Conservation (phyloP, 2,329 filamentous ascomycete genomes). For the Botrytis sinoallii region DNA sequence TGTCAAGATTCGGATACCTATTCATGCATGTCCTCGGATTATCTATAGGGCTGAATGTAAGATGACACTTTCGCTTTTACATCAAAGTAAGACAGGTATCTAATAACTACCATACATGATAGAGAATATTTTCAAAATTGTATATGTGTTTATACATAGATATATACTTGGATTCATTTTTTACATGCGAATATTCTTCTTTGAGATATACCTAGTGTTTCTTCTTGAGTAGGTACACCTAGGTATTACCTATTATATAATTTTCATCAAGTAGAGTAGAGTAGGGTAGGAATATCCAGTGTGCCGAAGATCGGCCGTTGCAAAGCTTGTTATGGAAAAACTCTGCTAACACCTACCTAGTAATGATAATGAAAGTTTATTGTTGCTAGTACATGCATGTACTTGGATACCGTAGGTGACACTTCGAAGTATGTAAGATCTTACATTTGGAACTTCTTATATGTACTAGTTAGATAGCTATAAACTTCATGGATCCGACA, state of each 20-base stretch:
- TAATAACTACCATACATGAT: neutral
- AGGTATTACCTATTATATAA: neutral
- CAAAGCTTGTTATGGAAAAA: neutral
- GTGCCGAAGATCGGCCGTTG: neutral
- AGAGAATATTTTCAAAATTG: neutral
- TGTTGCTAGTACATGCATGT: neutral
- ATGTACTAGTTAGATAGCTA: neutral
- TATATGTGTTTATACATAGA: neutral
- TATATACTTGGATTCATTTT: neutral
- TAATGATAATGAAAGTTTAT: no score
- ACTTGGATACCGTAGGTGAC: no score
- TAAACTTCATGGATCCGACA: neutral
- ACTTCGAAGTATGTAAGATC: neutral
- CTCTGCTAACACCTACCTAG: no score
- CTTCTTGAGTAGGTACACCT: no score
- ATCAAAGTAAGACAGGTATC: no score
- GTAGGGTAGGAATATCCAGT: no score
- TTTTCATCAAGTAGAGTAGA: neutral
- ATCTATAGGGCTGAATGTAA: no score
- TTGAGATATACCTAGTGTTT: no score
- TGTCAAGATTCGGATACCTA: no score
- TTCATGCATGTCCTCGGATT: no score
- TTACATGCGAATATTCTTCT: neutral
- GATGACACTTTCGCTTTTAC: no score
- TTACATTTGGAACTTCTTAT: neutral